A percentile compares a stretch with the other conserved stretches of the same genome.
Evolutionary conservation across 164 flowering plant species (phyloP).

Genomic region (Annona squamosa): DNA sequence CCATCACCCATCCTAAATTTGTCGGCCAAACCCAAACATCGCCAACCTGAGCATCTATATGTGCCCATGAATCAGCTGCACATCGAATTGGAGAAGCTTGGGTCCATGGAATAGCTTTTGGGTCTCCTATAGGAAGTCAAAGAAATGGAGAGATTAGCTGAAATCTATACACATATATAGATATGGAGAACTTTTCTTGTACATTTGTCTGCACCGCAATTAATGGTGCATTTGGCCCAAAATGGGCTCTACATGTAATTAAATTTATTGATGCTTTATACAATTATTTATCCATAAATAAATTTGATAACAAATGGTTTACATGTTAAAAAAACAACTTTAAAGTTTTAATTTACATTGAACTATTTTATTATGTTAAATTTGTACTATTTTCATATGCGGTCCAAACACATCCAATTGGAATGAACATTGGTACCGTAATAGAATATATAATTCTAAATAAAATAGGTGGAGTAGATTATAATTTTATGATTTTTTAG

Average conservation of each 20-base stretch:
- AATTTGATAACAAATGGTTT: too few species aligned
- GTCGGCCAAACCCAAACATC: conserved; percentile 90
- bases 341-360: too few species aligned
- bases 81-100: conserved; percentile 73
- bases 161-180: background rate
- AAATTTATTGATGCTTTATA: too few species aligned
- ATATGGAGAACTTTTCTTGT: background rate
- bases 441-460: too few species aligned
- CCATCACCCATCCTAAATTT: conserved; percentile 94
- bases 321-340: background rate
- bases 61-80: conserved; percentile 77
- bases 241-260: too few species aligned
- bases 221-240: background rate
- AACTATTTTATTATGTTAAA: too few species aligned
- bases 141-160: background rate
- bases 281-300: too few species aligned
- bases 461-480: too few species aligned
- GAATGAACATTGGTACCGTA: too few species aligned
- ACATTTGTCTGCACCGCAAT: background rate
- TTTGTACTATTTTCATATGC: too few species aligned
- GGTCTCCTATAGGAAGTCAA: conserved; percentile 54
- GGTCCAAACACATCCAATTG: too few species aligned
- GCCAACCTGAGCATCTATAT: conserved; percentile 41
- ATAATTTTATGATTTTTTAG: too few species aligned
- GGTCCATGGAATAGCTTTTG: conserved; percentile 95